phyloP scores from a whole-genome alignment of 2,329 filamentous ascomycete species.

The Colletotrichum chlorophyti region DNA sequence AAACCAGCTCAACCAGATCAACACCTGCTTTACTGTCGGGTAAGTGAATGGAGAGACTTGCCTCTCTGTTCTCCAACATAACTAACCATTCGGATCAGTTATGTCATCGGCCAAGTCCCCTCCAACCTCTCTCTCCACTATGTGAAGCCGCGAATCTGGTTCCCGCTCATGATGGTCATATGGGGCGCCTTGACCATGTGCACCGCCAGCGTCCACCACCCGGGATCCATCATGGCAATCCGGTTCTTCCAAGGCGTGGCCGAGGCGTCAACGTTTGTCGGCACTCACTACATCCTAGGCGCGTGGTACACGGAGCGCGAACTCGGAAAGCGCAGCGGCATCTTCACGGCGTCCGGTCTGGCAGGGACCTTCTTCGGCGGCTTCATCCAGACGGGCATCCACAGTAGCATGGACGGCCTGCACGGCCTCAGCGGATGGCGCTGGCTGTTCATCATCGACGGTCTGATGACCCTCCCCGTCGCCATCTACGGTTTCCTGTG shows the following conservation, averaged over 20 bases:
- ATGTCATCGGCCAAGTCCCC: constrained; percentile 64
- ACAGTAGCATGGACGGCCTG: constrained; percentile 51
- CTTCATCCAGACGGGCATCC: constrained; percentile 64
- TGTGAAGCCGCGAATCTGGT: constrained; percentile 67
- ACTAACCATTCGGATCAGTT: constrained; percentile 30
- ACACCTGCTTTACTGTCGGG: constrained; percentile 55
- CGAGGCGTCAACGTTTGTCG: constrained; percentile 49
- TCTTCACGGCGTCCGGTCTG: constrained; percentile 67
- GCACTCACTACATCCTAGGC: constrained; percentile 50
- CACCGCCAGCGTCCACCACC: constrained; percentile 58
- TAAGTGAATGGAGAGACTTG: constrained; percentile 36
- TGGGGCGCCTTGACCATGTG: constrained; percentile 71
- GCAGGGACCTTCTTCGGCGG: constrained; percentile 67
- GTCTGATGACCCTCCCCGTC: constrained; percentile 58
- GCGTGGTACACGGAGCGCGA: constrained; percentile 69
- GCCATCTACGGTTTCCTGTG: constrained; percentile 56
- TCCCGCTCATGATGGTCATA: constrained; percentile 67
- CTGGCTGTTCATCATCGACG: constrained; percentile 47
- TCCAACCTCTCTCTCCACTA: constrained; percentile 69
- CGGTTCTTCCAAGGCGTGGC: constrained; percentile 47
- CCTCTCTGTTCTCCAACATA: accelerated
- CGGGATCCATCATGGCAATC: constrained; percentile 59
- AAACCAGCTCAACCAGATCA: constrained; percentile 56
- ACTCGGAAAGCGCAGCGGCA: constrained; percentile 67
- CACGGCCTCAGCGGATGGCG: constrained; percentile 37